These are phyloP conservation scores for Mycena galopus DNA, from an alignment of 768 basidiomycete genomes.

Conservation along the genomic window DNA sequence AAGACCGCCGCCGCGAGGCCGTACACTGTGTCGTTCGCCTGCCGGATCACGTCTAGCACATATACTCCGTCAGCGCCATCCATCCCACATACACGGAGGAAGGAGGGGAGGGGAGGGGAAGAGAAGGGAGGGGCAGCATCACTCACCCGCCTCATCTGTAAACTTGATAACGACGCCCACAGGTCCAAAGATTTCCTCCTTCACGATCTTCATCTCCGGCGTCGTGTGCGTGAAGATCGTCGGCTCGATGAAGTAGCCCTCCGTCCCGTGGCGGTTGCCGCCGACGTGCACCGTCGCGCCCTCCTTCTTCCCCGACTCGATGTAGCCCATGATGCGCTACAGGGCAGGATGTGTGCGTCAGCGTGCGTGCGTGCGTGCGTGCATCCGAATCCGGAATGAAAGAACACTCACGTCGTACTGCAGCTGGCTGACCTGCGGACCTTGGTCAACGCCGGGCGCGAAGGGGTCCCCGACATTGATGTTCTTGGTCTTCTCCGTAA, in stretches of 20 bases:
- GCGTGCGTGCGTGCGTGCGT: too few relatives aligned
- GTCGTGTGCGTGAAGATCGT: constrained; percentile 76
- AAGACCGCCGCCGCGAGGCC: constrained; percentile 87
- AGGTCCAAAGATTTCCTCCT: constrained; percentile 86
- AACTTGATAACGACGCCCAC: constrained; percentile 83
- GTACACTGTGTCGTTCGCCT: constrained; percentile 84
- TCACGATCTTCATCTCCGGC: constrained; percentile 81
- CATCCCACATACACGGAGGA: too few relatives aligned
- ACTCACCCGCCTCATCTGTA: constrained; percentile 56
- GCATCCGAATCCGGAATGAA: too few relatives aligned
- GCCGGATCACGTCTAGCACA: constrained; percentile 57
- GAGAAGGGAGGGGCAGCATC: neutral
- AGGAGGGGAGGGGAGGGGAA: too few relatives aligned
- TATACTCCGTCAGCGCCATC: neutral
- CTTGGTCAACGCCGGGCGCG: constrained; percentile 64
- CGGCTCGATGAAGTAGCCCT: constrained; percentile 77
- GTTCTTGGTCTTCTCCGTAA: constrained; percentile 64
- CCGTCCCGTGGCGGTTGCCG: constrained; percentile 65
- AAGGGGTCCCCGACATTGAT: constrained; percentile 73
- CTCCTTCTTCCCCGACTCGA: constrained; percentile 76
- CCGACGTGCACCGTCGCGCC: constrained; percentile 79
- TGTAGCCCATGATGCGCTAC: constrained; percentile 85
- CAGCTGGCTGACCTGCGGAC: constrained; percentile 70
- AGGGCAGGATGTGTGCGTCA: neutral
- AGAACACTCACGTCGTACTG: constrained; percentile 54